Percentiles rank a stretch among this genome's conserved stretches.
Evolutionary conservation across 2,329 filamentous ascomycete species (phyloP).

Genomic region (Pseudogymnoascus sp.): DNA sequence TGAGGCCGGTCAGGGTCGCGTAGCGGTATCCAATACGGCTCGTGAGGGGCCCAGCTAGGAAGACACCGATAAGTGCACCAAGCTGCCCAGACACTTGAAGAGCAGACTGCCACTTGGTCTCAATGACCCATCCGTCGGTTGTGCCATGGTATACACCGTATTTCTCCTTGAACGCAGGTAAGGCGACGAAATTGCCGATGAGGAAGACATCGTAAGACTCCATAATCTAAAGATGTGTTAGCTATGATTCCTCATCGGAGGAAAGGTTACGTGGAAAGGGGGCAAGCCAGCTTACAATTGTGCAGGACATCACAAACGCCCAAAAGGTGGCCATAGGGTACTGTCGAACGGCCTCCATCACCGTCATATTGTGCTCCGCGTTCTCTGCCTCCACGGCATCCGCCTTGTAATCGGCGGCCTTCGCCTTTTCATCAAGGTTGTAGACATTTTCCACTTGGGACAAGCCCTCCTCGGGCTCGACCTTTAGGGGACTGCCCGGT

Average conservation of each 20-base stretch:
- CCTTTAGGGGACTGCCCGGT: slow-evolving; percentile 11
- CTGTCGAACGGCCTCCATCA: slow-evolving; percentile 40
- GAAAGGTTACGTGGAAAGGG: not conserved
- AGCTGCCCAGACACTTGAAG: slow-evolving; percentile 47
- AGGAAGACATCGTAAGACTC: slow-evolving; percentile 56
- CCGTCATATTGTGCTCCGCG: slow-evolving; percentile 43
- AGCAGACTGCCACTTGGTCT: slow-evolving; percentile 47
- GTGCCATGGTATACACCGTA: slow-evolving; percentile 37
- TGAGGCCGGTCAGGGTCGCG: slow-evolving; percentile 46
- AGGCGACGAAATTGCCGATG: slow-evolving; percentile 49
- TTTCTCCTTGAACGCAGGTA: slow-evolving; percentile 35
- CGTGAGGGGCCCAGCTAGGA: slow-evolving; percentile 50
- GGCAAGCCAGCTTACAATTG: slow-evolving; percentile 41
- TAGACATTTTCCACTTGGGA: not conserved
- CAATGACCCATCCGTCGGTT: slow-evolving; percentile 33
- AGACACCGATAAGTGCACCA: slow-evolving; percentile 52
- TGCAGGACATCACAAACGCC: slow-evolving; percentile 50
- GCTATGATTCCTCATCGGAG: not conserved
- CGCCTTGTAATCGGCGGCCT: not conserved
- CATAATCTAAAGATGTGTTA: slow-evolving; percentile 42
- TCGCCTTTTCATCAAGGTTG: slow-evolving; percentile 17
- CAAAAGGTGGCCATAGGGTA: slow-evolving; percentile 39
- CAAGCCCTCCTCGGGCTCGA: slow-evolving; percentile 21
- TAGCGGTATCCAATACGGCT: slow-evolving; percentile 50
- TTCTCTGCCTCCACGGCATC: slow-evolving; percentile 42